Conservation (phyloP, 768 basidiomycete species). For the Serendipita sp. region DNA sequence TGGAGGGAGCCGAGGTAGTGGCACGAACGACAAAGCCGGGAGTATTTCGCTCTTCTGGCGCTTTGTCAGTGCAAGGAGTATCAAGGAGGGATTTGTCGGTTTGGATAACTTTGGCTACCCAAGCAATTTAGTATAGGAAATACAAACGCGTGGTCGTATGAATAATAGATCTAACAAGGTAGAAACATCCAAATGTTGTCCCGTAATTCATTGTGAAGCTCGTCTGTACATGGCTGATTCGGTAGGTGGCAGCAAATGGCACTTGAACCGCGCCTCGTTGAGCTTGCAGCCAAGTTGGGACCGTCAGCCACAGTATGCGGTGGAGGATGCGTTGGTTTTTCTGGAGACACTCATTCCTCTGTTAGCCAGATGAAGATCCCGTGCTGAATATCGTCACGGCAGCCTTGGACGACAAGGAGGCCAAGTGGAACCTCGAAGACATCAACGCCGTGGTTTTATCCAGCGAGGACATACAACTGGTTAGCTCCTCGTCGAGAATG, state of each 20-base stretch:
- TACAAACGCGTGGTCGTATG: background rate
- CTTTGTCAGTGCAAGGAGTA: constrained; percentile 75
- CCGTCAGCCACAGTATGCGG: background rate
- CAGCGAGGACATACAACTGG: background rate
- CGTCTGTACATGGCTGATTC: too few species aligned
- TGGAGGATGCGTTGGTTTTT: background rate
- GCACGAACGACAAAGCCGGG: constrained; percentile 97
- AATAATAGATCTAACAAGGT: too few species aligned
- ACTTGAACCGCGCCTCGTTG: background rate
- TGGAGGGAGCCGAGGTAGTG: constrained; percentile 80
- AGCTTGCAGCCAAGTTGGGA: background rate
- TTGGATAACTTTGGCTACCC: constrained; percentile 73
- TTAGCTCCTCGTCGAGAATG: background rate
- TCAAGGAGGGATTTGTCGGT: constrained; percentile 93
- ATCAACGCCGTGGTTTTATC: background rate
- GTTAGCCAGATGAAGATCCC: background rate
- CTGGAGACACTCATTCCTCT: background rate
- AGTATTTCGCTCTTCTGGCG: constrained; percentile 62
- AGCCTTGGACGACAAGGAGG: background rate
- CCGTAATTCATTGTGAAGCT: too few species aligned
- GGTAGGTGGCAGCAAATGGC: background rate
- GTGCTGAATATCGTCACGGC: background rate
- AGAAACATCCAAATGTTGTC: too few species aligned
- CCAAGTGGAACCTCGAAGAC: background rate
- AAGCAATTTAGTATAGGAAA: constrained; percentile 53